A percentile compares a stretch with the other conserved stretches of the same genome.
These are phyloP conservation scores for Trichomonas tenax DNA, from an alignment of 208 protist species.

Conservation along the genomic window DNA sequence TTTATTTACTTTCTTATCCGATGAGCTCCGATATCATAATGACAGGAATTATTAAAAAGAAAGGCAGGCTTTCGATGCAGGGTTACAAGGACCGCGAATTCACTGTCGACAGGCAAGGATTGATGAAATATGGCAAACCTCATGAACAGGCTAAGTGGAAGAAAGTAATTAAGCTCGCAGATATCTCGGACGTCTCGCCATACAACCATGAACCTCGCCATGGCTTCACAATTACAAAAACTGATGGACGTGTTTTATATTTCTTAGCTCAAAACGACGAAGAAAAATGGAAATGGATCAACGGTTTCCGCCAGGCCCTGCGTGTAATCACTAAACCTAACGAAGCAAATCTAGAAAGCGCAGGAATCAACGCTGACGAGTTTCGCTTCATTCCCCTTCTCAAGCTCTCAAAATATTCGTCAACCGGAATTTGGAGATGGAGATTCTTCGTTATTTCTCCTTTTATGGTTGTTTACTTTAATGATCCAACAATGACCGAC, in stretches of 20 bases:
- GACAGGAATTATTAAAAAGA: neutral
- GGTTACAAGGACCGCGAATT: neutral
- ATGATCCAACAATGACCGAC: neutral
- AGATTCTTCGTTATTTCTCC: neutral
- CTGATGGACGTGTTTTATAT: neutral
- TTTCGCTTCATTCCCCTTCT: neutral
- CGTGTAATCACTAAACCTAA: neutral
- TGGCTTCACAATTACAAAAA: neutral
- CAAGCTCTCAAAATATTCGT: neutral
- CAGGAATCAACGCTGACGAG: neutral
- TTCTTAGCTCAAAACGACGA: neutral
- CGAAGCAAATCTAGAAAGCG: neutral
- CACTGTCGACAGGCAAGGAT: neutral
- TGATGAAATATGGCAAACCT: neutral
- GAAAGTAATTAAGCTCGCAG: neutral
- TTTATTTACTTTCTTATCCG: too few relatives aligned
- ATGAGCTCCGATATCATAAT: neutral
- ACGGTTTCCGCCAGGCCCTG: neutral
- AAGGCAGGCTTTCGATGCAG: neutral
- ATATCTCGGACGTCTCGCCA: neutral
- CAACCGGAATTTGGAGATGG: neutral
- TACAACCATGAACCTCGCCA: neutral
- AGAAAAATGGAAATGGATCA: slow-evolving; percentile 19
- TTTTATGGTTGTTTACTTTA: neutral
- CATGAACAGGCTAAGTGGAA: neutral